Evolutionary conservation across 257 asterid species (phyloP), one percentile per base, ranked within the genome.

Genomic region (Craterostigma plantagineum): DNA sequence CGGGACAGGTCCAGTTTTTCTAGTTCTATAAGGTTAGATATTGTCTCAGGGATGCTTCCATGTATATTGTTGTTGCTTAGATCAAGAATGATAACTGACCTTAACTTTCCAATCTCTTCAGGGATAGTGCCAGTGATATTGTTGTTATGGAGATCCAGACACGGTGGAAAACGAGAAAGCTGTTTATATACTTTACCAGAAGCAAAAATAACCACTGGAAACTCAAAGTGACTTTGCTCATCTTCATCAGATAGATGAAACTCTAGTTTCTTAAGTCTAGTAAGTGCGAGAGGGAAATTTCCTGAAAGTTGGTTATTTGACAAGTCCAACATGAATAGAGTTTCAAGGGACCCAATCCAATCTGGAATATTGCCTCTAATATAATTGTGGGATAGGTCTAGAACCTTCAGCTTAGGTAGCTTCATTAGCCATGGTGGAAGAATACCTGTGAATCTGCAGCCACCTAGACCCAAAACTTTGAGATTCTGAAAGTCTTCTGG

Each of bases 171-270:
- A 73, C 57, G 69, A 4, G 93, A 60, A 54, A 82, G 76, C 59
- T 76, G 98, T 56, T 62, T 83, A 64, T 82, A 82, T 46, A 95
- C 73, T 39, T 58, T 85, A 38, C 79, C 83, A 39, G 79, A 66
- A 4, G 95, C 95, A 68, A 62, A 55, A 55, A 79, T 91, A 56
- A 72, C 74, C 34, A 87, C 90, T 13, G 98, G 98, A 76, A 87
- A 58, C 76, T 76, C 90, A 34, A 87, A 59, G 61, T 69, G 69
- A 61, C 71, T 79, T 61, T 64, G 53, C 48, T 72, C 72, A 11
- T 64, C 61, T 51, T 62, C 51, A 51, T 74, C 87, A 33, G 72
- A 67, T 34, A 46, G 66, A 59, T 51, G 64, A 41, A 46, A 56
- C n/a, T 82, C 69, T 10, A 87, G 62, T 43, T 90, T 63, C 50